Conservation (phyloP, 257 asterid species). For the Nicotiana tabacum region DNA sequence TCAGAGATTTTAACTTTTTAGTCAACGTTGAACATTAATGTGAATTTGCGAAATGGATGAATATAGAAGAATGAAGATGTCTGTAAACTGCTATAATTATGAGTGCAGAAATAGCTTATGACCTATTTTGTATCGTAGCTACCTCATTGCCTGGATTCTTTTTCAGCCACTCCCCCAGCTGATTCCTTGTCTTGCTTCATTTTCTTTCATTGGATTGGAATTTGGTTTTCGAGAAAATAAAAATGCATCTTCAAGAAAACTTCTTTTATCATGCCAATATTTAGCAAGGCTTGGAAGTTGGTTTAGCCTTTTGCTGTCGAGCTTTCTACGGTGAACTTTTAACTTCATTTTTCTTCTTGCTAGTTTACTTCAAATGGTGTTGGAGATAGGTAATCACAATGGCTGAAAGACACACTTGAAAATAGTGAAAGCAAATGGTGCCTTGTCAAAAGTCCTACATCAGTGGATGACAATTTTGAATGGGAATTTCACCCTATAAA, state of each 20-base stretch:
- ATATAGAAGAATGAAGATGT: no score
- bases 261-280: background rate
- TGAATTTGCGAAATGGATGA: no score
- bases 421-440: conserved; percentile 55
- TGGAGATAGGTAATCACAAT: conserved; percentile 30
- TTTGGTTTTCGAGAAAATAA: background rate
- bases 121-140: background rate
- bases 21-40: no score
- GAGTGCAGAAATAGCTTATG: background rate
- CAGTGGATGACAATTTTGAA: no score
- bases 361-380: conserved; percentile 32
- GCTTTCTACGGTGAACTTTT: background rate
- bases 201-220: background rate
- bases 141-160: background rate
- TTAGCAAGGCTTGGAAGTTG: background rate
- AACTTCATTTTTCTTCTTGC: conserved; percentile 9
- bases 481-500: no score
- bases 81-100: no score
- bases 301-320: background rate
- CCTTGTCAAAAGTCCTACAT: no score
- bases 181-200: background rate
- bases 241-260: background rate
- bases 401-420: conserved; percentile 43
- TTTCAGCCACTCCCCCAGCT: background rate
- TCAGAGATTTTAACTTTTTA: no score